Conservation (phyloP, 768 basidiomycete species). For the Calocybe cyanea region DNA sequence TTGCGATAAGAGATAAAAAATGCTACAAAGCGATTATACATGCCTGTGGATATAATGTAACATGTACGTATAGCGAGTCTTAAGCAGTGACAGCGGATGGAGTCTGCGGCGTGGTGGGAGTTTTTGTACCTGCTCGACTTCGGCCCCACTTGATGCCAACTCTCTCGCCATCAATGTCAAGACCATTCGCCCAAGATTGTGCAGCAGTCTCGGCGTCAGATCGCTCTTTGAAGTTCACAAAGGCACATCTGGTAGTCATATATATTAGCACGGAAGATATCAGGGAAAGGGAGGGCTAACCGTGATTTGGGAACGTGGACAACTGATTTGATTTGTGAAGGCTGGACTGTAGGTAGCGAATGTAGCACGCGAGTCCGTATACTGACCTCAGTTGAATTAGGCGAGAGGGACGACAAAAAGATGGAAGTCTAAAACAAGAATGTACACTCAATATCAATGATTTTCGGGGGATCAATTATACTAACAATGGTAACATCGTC, state of each 20-base stretch:
- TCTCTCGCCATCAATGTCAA: slow-evolving; percentile 78
- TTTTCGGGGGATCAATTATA: slow-evolving; percentile 13
- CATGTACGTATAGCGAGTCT: background rate
- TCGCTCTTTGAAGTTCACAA: slow-evolving; percentile 89
- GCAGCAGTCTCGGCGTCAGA: slow-evolving; percentile 84
- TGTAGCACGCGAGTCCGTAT: slow-evolving; percentile 70
- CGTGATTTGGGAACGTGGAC: slow-evolving; percentile 83
- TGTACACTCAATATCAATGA: background rate
- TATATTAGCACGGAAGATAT: background rate
- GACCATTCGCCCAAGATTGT: slow-evolving; percentile 83
- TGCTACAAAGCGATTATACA: background rate
- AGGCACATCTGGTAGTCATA: slow-evolving; percentile 69
- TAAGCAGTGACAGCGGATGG: slow-evolving; percentile 16
- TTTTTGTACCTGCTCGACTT: slow-evolving; percentile 46
- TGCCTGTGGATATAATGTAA: slow-evolving; percentile 5
- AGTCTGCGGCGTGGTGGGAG: slow-evolving; percentile 20
- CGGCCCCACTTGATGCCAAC: slow-evolving; percentile 88
- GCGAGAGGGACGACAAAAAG: slow-evolving; percentile 77
- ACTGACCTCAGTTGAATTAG: slow-evolving; percentile 64
- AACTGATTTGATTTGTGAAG: slow-evolving; percentile 72
- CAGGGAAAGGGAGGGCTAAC: slow-evolving; percentile 29
- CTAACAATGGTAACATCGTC: slow-evolving; percentile 84
- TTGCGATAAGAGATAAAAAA: background rate
- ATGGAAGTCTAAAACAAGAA: slow-evolving; percentile 61
- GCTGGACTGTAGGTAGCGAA: slow-evolving; percentile 60